Conservation (phyloP, 768 basidiomycete genomes). For the Auricularia cornea region DNA sequence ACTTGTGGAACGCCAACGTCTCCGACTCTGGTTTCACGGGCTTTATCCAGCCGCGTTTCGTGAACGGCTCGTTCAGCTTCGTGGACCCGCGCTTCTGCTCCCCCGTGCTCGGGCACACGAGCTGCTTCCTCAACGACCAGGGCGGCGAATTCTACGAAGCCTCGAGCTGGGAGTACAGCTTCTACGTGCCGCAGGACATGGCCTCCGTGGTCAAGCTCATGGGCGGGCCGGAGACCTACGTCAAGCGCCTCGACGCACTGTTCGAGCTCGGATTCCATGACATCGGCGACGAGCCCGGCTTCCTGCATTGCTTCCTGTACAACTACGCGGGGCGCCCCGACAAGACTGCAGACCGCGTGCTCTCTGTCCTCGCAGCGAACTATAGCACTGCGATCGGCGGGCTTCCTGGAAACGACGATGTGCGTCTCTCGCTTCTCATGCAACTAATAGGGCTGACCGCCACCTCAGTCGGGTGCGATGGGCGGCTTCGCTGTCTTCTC, state of each 20-base stretch:
- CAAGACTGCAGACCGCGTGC: slow-evolving; percentile 13
- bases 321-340: slow-evolving; percentile 13
- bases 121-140: slow-evolving; percentile 9
- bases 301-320: slow-evolving; percentile 8
- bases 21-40: slow-evolving; percentile 9
- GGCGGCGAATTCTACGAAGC: slow-evolving; percentile 11
- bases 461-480: slow-evolving; percentile 8
- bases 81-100: slow-evolving; percentile 12
- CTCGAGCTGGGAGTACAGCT: slow-evolving; percentile 13
- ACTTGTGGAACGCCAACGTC: slow-evolving; percentile 11
- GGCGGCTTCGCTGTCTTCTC: slow-evolving; percentile 12
- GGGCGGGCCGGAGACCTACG: slow-evolving; percentile 8
- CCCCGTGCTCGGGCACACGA: slow-evolving; percentile 8
- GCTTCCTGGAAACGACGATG: slow-evolving; percentile 14
- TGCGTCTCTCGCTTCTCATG: background rate
- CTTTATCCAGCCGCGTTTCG: slow-evolving; percentile 14
- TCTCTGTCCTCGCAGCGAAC: slow-evolving; percentile 5
- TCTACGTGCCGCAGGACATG: slow-evolving; percentile 15
- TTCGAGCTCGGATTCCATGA: slow-evolving; percentile 9
- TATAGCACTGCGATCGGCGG: slow-evolving; percentile 7
- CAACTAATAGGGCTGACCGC: background rate
- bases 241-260: slow-evolving; percentile 11
- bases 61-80: slow-evolving; percentile 8
- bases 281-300: slow-evolving; percentile 1
- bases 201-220: slow-evolving; percentile 8